A percentile compares a stretch with the other conserved stretches of the same genome.
Conservation (phyloP, 2,329 filamentous ascomycete species). For the Arthroderma sp. region DNA sequence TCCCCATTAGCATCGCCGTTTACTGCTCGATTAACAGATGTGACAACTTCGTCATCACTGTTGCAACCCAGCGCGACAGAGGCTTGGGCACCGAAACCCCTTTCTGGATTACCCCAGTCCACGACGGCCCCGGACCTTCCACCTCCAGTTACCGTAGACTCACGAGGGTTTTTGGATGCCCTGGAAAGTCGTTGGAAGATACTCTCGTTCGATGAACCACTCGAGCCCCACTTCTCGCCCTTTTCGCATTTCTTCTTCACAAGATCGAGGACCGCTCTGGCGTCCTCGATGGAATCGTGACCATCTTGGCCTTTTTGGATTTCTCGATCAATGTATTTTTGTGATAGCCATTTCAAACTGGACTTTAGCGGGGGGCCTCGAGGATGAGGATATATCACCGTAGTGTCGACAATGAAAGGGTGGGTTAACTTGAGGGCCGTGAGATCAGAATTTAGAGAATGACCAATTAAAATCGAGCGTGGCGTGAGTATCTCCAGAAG, state of each 20-base stretch:
- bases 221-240: constrained; percentile 71
- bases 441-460: constrained; percentile 43
- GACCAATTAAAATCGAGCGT: constrained; percentile 33
- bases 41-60: constrained; percentile 45
- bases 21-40: constrained; percentile 40
- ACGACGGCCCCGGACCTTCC: constrained; percentile 47
- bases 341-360: constrained; percentile 74
- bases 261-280: constrained; percentile 77
- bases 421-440: constrained; percentile 75
- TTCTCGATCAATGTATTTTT: constrained; percentile 73
- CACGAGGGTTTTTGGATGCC: constrained; percentile 28
- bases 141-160: constrained; percentile 9
- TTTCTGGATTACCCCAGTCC: constrained; percentile 74
- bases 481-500: constrained; percentile 54
- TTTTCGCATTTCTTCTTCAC: constrained; percentile 94
- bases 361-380: constrained; percentile 81
- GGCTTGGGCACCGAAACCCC: constrained; percentile 45
- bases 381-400: constrained; percentile 78
- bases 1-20: constrained; percentile 33
- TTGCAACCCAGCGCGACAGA: constrained; percentile 43
- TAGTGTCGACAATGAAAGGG: constrained; percentile 86
- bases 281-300: constrained; percentile 88
- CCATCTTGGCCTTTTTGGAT: constrained; percentile 73
- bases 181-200: constrained; percentile 72
- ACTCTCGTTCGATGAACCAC: constrained; percentile 67